These are phyloP conservation scores for Boletus reticuloceps DNA, from an alignment of 768 basidiomycete genomes.

Conservation along the genomic window DNA sequence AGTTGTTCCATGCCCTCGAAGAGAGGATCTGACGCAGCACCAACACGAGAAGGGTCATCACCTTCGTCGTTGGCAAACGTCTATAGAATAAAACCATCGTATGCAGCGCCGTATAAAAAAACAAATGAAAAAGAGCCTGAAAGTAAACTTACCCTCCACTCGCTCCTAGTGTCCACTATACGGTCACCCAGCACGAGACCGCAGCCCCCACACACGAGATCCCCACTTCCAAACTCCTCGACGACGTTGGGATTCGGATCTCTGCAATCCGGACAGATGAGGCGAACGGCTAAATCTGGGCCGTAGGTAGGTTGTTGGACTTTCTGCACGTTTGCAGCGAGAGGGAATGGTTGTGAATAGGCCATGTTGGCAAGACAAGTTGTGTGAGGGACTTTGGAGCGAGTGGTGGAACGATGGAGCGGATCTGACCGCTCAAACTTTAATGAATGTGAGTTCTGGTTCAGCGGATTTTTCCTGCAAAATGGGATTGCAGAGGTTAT, in stretches of 20 bases:
- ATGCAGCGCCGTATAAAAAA: slow-evolving; percentile 17
- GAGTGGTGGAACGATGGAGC: slow-evolving; percentile 13
- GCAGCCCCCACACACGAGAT: slow-evolving; percentile 92
- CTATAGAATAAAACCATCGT: slow-evolving; percentile 42
- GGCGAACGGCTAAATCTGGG: slow-evolving; percentile 82
- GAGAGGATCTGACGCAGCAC: slow-evolving; percentile 89
- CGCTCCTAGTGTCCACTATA: slow-evolving; percentile 95
- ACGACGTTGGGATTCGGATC: slow-evolving; percentile 92
- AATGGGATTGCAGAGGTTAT: slow-evolving; percentile 6
- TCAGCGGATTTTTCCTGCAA: slow-evolving; percentile 4
- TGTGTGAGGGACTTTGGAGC: slow-evolving; percentile 20
- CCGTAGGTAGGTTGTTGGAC: slow-evolving; percentile 60
- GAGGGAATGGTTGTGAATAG: slow-evolving; percentile 77
- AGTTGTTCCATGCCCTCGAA: slow-evolving; percentile 95
- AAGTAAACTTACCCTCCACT: slow-evolving; percentile 81
- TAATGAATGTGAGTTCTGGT: slow-evolving; percentile 27
- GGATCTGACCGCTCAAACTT: slow-evolving; percentile 12
- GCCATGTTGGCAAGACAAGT: slow-evolving; percentile 42
- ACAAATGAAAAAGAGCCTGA: slow-evolving; percentile 12
- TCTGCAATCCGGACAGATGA: slow-evolving; percentile 94
- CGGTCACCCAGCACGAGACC: slow-evolving; percentile 94
- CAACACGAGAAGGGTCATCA: slow-evolving; percentile 99
- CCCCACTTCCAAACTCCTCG: slow-evolving; percentile 97
- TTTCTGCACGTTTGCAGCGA: slow-evolving; percentile 54
- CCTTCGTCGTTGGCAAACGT: slow-evolving; percentile 99